A percentile compares a stretch with the other conserved stretches of the same genome.
Conservation (phyloP, 2,329 filamentous ascomycete species). For the Curvularia spicifera region DNA sequence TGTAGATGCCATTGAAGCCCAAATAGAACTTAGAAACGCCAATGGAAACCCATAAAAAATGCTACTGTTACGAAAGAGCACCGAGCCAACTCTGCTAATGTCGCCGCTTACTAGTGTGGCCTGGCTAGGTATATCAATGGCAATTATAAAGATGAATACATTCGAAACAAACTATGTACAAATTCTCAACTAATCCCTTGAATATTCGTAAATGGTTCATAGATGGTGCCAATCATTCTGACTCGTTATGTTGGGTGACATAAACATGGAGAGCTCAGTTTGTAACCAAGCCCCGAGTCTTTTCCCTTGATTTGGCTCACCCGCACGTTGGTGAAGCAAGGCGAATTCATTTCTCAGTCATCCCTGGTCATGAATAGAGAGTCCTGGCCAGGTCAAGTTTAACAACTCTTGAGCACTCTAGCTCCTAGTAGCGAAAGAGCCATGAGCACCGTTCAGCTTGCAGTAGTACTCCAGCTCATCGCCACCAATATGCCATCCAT, state of each 20-base stretch:
- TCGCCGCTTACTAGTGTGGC: not conserved
- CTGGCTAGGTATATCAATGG: not conserved
- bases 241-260: not conserved
- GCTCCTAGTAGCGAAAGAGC: slow-evolving; percentile 12
- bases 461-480: slow-evolving; percentile 41
- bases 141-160: not conserved
- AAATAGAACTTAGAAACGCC: too few species aligned
- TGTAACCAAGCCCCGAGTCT: not conserved
- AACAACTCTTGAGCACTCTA: not conserved
- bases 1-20: too few species aligned
- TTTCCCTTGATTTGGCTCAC: not conserved
- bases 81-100: too few species aligned
- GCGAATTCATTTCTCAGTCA: not conserved
- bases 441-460: slow-evolving; percentile 27
- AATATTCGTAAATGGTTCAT: not conserved
- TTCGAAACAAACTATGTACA: not conserved
- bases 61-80: too few species aligned
- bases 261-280: not conserved
- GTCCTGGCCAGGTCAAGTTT: not conserved
- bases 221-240: not conserved
- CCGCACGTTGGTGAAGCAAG: not conserved
- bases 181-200: not conserved
- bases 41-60: too few species aligned
- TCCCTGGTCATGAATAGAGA: not conserved
- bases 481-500: slow-evolving; percentile 36